Percentiles rank a stretch among this genome's conserved stretches.
Conservation (phyloP, 768 basidiomycete genomes). For the Phylloporus scabripes region DNA sequence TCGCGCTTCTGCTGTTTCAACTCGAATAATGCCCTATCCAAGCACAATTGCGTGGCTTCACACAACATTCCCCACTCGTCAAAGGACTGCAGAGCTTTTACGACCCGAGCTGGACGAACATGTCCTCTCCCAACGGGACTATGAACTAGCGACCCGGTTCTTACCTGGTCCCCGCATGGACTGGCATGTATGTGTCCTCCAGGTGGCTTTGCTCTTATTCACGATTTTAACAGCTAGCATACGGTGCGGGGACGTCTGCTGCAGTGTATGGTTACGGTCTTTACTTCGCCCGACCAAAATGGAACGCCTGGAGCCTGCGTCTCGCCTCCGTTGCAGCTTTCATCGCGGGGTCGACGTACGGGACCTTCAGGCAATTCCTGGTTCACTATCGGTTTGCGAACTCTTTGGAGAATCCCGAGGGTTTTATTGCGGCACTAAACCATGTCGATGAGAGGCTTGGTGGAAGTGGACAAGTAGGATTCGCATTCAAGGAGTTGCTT, state of each 20-base stretch:
- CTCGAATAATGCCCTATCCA: conserved; percentile 22
- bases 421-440: conserved; percentile 27
- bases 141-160: conserved; percentile 49
- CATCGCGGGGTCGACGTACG: conserved; percentile 29
- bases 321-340: conserved; percentile 23
- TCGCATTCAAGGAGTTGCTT: conserved; percentile 23
- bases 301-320: conserved; percentile 23
- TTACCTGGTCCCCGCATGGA: conserved; percentile 45
- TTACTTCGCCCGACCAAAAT: conserved; percentile 24
- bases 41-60: conserved; percentile 34
- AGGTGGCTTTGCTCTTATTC: not conserved
- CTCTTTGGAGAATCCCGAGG: conserved; percentile 27
- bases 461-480: conserved; percentile 26
- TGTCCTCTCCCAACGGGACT: conserved; percentile 42
- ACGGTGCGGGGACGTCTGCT: conserved; percentile 21
- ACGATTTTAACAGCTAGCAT: conserved; percentile 13
- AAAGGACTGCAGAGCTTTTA: conserved; percentile 27
- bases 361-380: conserved; percentile 27
- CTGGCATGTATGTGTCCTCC: conserved; percentile 35
- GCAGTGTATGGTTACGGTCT: conserved; percentile 24
- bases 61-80: conserved; percentile 41
- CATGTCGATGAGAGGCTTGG: conserved; percentile 30
- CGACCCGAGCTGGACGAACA: conserved; percentile 28
- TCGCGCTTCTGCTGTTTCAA: not conserved
- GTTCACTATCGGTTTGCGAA: conserved; percentile 29